Percentiles rank a stretch among this genome's conserved stretches.
Conservation (phyloP, 2,329 filamentous ascomycete genomes). For the Fusarium azukiicola region DNA sequence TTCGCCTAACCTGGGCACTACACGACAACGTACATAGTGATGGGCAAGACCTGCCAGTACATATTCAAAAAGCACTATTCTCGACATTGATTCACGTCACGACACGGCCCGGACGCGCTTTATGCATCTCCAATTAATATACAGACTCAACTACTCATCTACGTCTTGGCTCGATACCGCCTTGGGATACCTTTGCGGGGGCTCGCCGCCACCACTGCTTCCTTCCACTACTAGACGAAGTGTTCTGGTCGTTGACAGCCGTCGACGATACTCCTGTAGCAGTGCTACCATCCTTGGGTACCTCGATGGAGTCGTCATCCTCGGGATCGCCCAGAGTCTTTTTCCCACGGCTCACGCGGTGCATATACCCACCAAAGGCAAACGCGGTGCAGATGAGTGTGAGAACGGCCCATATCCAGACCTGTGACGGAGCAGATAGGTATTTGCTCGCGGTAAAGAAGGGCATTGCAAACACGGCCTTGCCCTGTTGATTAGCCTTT, state of each 20-base stretch:
- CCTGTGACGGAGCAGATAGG: not conserved
- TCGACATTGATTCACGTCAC: no score
- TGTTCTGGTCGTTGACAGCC: not conserved
- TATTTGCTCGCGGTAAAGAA: conserved; percentile 1
- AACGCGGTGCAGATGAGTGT: not conserved
- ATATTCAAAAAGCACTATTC: no score
- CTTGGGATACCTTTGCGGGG: not conserved
- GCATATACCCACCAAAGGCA: not conserved
- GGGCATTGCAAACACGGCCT: conserved; percentile 7
- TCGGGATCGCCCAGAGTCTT: not conserved
- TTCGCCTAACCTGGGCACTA: not conserved
- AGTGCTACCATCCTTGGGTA: not conserved
- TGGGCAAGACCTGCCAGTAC: no score
- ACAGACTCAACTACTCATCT: not conserved
- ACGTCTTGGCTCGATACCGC: not conserved
- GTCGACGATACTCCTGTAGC: not conserved
- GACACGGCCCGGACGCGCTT: no score
- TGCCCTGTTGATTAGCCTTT: not conserved
- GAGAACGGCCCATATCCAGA: conserved; percentile 5
- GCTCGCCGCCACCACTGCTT: not conserved
- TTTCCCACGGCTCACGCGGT: not conserved
- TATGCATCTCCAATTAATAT: not conserved
- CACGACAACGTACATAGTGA: not conserved
- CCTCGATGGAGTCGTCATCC: not conserved
- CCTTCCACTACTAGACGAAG: not conserved